phyloP scores from a whole-genome alignment of 2,329 filamentous ascomycete species.

The Plenodomus lindquistii region DNA sequence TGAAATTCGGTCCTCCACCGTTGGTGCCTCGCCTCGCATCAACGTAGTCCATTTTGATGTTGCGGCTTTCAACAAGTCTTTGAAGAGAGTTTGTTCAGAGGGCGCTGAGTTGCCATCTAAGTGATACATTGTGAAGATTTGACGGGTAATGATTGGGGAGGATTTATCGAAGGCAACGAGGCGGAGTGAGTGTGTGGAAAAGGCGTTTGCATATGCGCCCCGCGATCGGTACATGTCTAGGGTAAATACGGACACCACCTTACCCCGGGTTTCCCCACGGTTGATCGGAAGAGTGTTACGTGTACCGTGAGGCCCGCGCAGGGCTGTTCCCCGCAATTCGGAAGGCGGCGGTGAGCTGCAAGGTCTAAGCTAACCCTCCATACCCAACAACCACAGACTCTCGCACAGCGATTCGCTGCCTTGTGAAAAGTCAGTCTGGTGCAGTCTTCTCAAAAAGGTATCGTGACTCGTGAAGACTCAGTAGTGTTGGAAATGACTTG shows the following conservation, averaged over 20 bases:
- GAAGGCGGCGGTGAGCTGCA: not conserved
- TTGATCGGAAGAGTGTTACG: constrained; percentile 1
- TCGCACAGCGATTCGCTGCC: not conserved
- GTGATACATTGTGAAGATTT: constrained; percentile 23
- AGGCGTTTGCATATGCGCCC: constrained; percentile 1
- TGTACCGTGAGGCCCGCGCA: constrained; percentile 2
- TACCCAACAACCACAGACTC: not conserved
- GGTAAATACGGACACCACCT: constrained; percentile 11
- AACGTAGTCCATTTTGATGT: constrained; percentile 26
- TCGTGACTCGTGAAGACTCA: no score
- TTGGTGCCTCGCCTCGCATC: constrained; percentile 8
- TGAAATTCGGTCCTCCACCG: constrained; percentile 10
- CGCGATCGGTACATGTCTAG: constrained; percentile 9
- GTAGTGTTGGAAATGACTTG: no score
- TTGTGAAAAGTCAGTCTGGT: not conserved
- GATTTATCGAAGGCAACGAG: not conserved
- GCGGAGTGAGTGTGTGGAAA: not conserved
- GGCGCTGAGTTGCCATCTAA: constrained; percentile 25
- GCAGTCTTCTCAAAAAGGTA: not conserved
- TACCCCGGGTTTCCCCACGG: constrained; percentile 1
- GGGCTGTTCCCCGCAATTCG: constrained; percentile 9
- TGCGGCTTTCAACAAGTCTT: constrained; percentile 24
- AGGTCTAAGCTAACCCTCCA: constrained; percentile 1
- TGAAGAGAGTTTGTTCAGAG: constrained; percentile 23
- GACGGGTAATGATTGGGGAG: not conserved